Base-by-base conservation (phyloP, 73 alveolate genomes). In the Uronychia setigera region DNA sequence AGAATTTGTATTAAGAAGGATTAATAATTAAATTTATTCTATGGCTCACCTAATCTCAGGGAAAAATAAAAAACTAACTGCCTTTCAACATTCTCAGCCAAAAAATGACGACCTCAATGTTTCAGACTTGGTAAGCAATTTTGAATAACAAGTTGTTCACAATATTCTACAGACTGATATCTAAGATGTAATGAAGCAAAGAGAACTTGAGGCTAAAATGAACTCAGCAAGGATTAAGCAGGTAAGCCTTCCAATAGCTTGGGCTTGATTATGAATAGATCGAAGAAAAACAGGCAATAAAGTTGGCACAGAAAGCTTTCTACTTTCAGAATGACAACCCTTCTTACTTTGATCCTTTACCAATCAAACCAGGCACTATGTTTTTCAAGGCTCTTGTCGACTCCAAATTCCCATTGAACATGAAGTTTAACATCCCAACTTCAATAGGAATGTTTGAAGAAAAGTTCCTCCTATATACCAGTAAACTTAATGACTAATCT, bases 341-440 rank as follows among this genome's bases (percentile, higher is more conserved):
- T 28, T 25, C 26, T 5, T 76, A 76, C 32, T 76, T 28, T 31
- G 81, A 76, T 1, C 28, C 1, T 1, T 27, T 76, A 28, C 81
- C 81, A 28, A 5, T 76, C 9, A 26, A 76, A 30, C 81, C 81
- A 28, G 81, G 81, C 1, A 27, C 31, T 1, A 28, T 26, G 28
- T 76, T 76, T 58, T 28, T 76, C 31, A 76, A 76, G 32, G 35
- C 81, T 31, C 27, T 76, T 9, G 81, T 76, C 1, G 81, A 76
- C 5, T 5, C 59, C 26, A 76, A 76, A 58, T 26, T 1, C 5
- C 28, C 32, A 29, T 28, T 32, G 1, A 13, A 26, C n/a, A 35
- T 76, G 28, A 26, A 76, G 59, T 9, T 76, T 1, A 31, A 76
- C 32, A 76, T 76, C 5, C 81, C 81, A 1, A 32, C 28, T 1